Evolutionary conservation across 2,329 filamentous ascomycete species (phyloP), one percentile per base, ranked within the genome.

Genomic region (Metarhizium humberi): DNA sequence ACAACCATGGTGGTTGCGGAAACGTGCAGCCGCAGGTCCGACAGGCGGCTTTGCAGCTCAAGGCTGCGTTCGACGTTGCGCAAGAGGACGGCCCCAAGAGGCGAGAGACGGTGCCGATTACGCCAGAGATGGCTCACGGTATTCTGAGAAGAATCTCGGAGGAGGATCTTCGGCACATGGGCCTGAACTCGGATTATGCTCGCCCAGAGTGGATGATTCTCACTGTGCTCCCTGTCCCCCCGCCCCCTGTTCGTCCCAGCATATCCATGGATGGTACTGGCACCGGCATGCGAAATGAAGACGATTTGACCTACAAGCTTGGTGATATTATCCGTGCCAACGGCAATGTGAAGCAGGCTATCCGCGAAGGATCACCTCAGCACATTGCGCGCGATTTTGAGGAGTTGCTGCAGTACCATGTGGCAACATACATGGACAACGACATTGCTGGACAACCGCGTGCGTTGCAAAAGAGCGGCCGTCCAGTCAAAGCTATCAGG

Each of bases 371-470:
- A 56, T 92, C 92, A 3, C 91, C 94, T 1, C 86, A 89, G 60
- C 94, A 99, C 72, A 90, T 97, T 61, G 84, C 91, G 16, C 82
- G 85, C 57, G 94, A 99, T 65, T 97, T 96, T 57, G 90, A 96
- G 71, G 85, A 87, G 60, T 76, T 99, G 36, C 78, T 99, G 42
- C 95, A 99, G 68, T 99, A 96, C 68, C 95, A 99, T 67, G 92
- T 99, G 57, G 95, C 95, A 47, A 99, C 95, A 1, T 95, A 96
- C 73, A 99, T 99, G 95, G 94, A 99, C 73, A 99, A 99, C 66
- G 92, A 99, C 69, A 96, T 97, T 72, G 94, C 95, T 60, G 92
- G 92, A 51, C 86, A 95, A 64, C 94, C 94, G 3, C 91, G 94
- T 64, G 92, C 94, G 3, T 78, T 97, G 67, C 95, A 99, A 68